Percentiles rank a stretch among this genome's conserved stretches.
phyloP scores from a whole-genome alignment of 208 protist genomes.

The Acanthamoeba culbertsoni region DNA sequence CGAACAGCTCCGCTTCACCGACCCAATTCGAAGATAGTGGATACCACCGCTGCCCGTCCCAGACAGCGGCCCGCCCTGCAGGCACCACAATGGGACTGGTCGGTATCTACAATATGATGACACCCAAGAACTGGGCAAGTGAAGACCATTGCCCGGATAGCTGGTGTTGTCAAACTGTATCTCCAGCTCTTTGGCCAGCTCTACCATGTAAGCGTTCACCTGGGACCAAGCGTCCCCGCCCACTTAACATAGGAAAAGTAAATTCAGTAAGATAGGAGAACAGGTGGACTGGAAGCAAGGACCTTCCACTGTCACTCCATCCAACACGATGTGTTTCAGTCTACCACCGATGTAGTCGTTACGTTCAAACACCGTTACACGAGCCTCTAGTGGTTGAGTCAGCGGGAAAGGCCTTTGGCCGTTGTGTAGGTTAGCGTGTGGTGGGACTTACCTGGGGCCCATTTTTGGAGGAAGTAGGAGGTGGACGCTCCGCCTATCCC shows the following conservation, averaged over 20 bases:
- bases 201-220: constrained; percentile 52
- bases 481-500: constrained; percentile 37
- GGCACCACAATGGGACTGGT: neutral
- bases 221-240: constrained; percentile 40
- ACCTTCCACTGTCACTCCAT: neutral
- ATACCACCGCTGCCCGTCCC: neutral
- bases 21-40: neutral
- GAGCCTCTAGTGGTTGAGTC: neutral
- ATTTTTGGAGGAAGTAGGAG: constrained; percentile 26
- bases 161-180: constrained; percentile 27
- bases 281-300: neutral
- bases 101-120: neutral
- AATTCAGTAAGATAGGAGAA: neutral
- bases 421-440: no score
- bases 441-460: neutral
- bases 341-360: constrained; percentile 52
- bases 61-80: neutral
- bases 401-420: no score
- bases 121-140: neutral
- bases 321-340: neutral
- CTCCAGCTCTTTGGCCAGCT: constrained; percentile 16
- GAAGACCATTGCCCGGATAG: constrained; percentile 24
- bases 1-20: neutral
- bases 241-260: neutral
- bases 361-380: constrained; percentile 3